Base-by-base conservation (phyloP, 768 basidiomycete genomes). In the Lyophyllum shimeji region DNA sequence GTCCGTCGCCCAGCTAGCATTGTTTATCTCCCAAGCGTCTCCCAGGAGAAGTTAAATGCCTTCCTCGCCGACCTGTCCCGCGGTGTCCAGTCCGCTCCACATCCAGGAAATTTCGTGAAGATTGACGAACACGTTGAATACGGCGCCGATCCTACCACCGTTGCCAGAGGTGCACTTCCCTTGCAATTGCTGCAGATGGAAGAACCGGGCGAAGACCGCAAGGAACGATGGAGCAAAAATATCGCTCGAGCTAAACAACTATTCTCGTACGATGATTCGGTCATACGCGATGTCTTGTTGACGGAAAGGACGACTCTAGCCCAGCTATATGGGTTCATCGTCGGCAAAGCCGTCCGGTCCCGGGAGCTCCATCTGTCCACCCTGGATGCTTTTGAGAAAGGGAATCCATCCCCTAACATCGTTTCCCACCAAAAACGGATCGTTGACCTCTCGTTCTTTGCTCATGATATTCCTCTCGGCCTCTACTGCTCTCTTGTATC, bases 251-350 rank as follows among this genome's bases (percentile, higher is more conserved):
- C 79, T 5, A 67, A 79, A n/a, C 76, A 85, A 56, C 70, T 87
- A 5, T 83, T 85, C 59, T 67, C 74, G 4, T 71, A 75, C 46
- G 82, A 84, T 48, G 82, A 83, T 54, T 66, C 75, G 18, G 79
- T 76, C 7, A 77, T 88, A 54, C 79, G 82, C 31, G 80, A 85
- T 20, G 77, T 83, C 29, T 74, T 93, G 53, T 70, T 90, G n/a
- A 78, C 80, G 2, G 90, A 95, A 65, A 78, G 81, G 45, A 82
- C 82, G 24, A 86, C 89, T 2, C 64, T 87, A n/a, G 79, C 83
- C 2, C 90, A 93, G 60, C 60, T 83, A 25, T 90, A 90, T 65
- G 93, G 92, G 13, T 92, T 82, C 68, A 79, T 88, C 43, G 74
- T 82, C 13, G 91, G 87, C 13, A 85, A 84, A 62, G 78, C 80